phyloP scores from a whole-genome alignment of 1,284 basidiomycete genomes.

The Sanguinoderma infundibulare region DNA sequence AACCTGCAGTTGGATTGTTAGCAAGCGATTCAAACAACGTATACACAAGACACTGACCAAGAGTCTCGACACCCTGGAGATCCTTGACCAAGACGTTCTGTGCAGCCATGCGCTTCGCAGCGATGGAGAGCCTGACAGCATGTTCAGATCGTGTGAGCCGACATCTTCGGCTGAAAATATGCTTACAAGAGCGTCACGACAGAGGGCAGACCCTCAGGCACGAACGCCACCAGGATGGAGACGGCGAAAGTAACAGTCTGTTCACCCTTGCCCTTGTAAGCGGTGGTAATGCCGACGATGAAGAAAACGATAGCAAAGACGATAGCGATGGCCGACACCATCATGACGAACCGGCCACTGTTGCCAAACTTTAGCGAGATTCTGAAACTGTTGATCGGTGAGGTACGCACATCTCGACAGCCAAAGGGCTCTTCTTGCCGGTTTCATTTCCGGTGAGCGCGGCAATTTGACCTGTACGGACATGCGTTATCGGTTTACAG shows the following conservation, averaged over 20 bases:
- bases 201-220: constrained; percentile 70
- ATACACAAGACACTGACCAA: constrained; percentile 40
- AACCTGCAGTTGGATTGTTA: constrained; percentile 37
- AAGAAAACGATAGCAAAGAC: constrained; percentile 69
- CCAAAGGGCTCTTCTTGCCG: constrained; percentile 69
- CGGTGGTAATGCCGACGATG: constrained; percentile 65
- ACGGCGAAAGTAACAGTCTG: constrained; percentile 71
- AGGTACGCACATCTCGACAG: constrained; percentile 62
- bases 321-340: constrained; percentile 63
- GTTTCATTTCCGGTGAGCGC: constrained; percentile 64
- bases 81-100: constrained; percentile 76
- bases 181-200: constrained; percentile 65
- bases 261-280: constrained; percentile 63
- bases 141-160: neutral
- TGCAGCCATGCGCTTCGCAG: constrained; percentile 73
- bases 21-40: neutral
- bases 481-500: neutral
- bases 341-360: constrained; percentile 62
- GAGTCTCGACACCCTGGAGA: constrained; percentile 72
- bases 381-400: neutral
- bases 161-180: too few species aligned
- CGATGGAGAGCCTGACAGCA: constrained; percentile 57
- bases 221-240: constrained; percentile 75
- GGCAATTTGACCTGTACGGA: constrained; percentile 60
- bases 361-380: neutral